Evolutionary conservation across 2,329 filamentous ascomycete species (phyloP).

Genomic region (Trichophyton mentagrophytes): DNA sequence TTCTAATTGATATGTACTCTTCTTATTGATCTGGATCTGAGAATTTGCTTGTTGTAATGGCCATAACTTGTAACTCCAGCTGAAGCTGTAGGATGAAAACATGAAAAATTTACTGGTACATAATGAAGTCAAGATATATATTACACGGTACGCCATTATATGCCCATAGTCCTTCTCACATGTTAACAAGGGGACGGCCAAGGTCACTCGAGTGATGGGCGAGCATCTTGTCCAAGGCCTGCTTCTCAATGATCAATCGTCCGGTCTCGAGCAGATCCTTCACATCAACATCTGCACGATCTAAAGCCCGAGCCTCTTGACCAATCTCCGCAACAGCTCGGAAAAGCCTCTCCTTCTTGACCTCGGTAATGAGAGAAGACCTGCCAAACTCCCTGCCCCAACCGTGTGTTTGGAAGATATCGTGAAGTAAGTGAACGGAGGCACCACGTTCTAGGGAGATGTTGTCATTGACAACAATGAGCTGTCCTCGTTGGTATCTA

Average conservation of each 20-base stretch:
- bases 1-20: no score
- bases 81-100: neutral
- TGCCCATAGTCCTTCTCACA: neutral
- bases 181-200: conserved; percentile 17
- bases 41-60: no score
- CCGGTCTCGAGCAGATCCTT: conserved; percentile 84
- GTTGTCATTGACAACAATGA: conserved; percentile 73
- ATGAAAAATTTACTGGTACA: conserved; percentile 3
- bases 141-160: conserved; percentile 22
- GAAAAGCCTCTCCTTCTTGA: conserved; percentile 50
- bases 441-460: conserved; percentile 47
- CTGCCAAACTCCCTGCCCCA: conserved; percentile 57
- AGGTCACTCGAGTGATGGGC: conserved; percentile 45
- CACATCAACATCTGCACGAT: conserved; percentile 73
- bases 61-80: neutral
- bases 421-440: conserved; percentile 46
- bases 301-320: conserved; percentile 55
- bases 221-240: conserved; percentile 64
- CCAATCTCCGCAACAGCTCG: conserved; percentile 52
- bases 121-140: neutral
- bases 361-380: conserved; percentile 60
- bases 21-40: no score
- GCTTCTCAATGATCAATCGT: conserved; percentile 73
- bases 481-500: conserved; percentile 73
- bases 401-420: conserved; percentile 57